Conservation (phyloP, 1,284 basidiomycete species). For the Stereum hirsutum region DNA sequence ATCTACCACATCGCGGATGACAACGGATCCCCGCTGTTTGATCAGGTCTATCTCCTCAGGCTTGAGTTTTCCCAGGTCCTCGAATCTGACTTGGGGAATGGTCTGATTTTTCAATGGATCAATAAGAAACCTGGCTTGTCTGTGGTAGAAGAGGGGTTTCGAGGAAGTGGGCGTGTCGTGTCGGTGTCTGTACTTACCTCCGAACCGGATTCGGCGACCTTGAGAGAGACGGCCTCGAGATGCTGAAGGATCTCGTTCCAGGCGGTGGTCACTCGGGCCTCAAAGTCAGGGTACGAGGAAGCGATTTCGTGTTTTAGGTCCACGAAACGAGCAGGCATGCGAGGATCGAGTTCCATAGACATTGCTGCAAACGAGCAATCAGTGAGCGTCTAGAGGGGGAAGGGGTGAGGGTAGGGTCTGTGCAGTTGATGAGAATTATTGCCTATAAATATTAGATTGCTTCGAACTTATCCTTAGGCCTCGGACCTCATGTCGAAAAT, state of each 20-base stretch:
- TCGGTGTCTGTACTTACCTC: slow-evolving; percentile 28
- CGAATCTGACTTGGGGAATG: slow-evolving; percentile 52
- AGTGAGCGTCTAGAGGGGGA: no score
- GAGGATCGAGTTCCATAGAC: slow-evolving; percentile 6
- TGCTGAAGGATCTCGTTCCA: slow-evolving; percentile 51
- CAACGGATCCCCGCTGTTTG: slow-evolving; percentile 45
- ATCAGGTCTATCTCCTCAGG: slow-evolving; percentile 39
- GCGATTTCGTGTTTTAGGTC: slow-evolving; percentile 51
- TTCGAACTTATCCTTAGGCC: no score
- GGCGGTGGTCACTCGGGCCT: slow-evolving; percentile 35
- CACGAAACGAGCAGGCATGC: slow-evolving; percentile 31
- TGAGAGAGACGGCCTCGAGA: slow-evolving; percentile 32
- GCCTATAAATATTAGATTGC: no score
- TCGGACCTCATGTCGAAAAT: no score
- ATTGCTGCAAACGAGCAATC: no score
- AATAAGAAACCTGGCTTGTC: background rate
- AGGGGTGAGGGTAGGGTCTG: no score
- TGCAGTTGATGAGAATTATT: no score
- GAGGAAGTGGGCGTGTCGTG: no score
- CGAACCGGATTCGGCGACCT: slow-evolving; percentile 36
- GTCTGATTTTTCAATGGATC: slow-evolving; percentile 23
- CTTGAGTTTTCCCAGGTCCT: slow-evolving; percentile 38
- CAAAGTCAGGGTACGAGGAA: slow-evolving; percentile 39
- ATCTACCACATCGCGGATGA: slow-evolving; percentile 36
- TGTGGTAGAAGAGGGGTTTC: background rate